phyloP scores from a whole-genome alignment of 176 grass and related monocot species.

The Phoenix dactylifera region DNA sequence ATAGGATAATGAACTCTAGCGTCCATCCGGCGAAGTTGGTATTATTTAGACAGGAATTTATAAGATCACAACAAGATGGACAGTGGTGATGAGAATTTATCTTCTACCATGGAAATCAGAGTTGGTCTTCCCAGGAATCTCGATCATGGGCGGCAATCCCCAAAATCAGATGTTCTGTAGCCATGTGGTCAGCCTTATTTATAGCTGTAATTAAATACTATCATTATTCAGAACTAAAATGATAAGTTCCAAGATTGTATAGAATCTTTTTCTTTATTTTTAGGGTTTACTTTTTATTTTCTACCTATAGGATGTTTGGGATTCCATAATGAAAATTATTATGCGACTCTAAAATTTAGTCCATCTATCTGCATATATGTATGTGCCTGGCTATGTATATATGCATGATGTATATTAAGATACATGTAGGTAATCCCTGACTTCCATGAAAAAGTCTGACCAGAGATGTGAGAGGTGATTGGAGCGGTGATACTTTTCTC shows the following conservation, averaged over 20 bases:
- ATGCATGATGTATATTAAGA: too few species aligned
- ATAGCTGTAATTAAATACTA: not conserved
- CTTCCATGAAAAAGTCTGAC: too few species aligned
- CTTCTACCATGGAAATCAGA: slow-evolving; percentile 77
- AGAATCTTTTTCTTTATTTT: not conserved
- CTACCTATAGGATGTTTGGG: slow-evolving; percentile 65
- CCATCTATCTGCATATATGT: too few species aligned
- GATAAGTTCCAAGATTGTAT: too few species aligned
- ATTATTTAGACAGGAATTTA: slow-evolving; percentile 64
- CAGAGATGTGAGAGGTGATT: too few species aligned
- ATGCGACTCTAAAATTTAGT: too few species aligned
- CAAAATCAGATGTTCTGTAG: slow-evolving; percentile 69
- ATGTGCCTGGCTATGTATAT: too few species aligned
- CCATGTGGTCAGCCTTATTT: slow-evolving; percentile 54
- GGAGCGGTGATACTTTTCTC: too few species aligned
- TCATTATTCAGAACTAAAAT: too few species aligned
- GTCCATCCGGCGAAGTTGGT: too few species aligned
- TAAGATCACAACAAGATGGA: slow-evolving; percentile 92
- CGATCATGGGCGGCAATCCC: slow-evolving; percentile 77
- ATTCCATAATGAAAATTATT: slow-evolving; percentile 82
- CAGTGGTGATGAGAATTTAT: slow-evolving; percentile 79
- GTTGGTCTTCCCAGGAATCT: slow-evolving; percentile 68
- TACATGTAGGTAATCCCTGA: too few species aligned
- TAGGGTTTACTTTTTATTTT: not conserved
- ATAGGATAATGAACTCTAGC: too few species aligned